Evolutionary conservation across 176 grass and related monocot species (phyloP).

Genomic region (Musa beccarii): DNA sequence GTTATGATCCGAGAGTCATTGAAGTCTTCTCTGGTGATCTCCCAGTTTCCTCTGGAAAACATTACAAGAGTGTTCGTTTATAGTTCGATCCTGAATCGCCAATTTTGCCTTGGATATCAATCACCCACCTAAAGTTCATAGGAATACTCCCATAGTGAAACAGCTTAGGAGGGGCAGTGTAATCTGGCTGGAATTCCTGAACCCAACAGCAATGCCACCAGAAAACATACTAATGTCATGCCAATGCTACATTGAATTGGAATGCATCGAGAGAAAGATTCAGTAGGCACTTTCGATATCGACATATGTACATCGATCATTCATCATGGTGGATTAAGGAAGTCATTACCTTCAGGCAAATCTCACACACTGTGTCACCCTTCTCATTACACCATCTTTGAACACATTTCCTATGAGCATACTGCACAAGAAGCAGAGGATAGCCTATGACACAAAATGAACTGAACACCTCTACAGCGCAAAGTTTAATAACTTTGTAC

Average conservation of each 20-base stretch:
- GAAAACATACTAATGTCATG: background rate
- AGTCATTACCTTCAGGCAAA: slow-evolving; percentile 63
- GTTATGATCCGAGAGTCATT: slow-evolving; percentile 31
- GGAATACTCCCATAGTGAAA: slow-evolving; percentile 41
- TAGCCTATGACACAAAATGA: background rate
- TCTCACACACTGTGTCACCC: slow-evolving; percentile 73
- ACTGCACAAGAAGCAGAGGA: slow-evolving; percentile 23
- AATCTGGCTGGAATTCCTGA: slow-evolving; percentile 53
- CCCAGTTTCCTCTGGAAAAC: slow-evolving; percentile 26
- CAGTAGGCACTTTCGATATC: no score
- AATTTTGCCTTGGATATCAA: background rate
- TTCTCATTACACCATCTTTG: slow-evolving; percentile 89
- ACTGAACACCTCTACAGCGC: no score
- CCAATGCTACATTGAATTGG: background rate
- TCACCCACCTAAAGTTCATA: slow-evolving; percentile 47
- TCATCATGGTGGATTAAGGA: background rate
- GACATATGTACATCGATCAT: no score
- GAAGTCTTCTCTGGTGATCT: slow-evolving; percentile 18
- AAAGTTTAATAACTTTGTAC: no score
- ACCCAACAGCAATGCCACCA: background rate
- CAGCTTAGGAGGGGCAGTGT: slow-evolving; percentile 39
- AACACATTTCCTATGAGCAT: slow-evolving; percentile 64
- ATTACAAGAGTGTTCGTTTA: background rate
- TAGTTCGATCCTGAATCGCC: background rate
- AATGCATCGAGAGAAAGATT: background rate